Evolutionary conservation across 305 asterid genomes (phyloP), one percentile per base, ranked within the genome.

Genomic region (Solanum hybrid): DNA sequence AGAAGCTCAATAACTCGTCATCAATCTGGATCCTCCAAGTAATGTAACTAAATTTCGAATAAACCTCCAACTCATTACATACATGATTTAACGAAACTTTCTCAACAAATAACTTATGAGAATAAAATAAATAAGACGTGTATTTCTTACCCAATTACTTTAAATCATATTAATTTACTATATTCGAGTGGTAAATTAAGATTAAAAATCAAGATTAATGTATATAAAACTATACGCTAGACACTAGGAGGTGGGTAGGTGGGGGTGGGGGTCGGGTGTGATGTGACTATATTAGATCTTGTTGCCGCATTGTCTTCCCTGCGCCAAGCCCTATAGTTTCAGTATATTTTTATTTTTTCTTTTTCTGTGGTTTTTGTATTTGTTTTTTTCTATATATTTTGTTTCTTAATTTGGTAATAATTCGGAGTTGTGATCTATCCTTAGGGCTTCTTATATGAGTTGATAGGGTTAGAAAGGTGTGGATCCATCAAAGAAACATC

Each of bases 241-340:
- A 24, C 31, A 24, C 7, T 13, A 69, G 17, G 76, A 10, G 3
- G 76, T 24, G 76, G 76, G 76, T 60, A 19, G 15, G 19, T 72
- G n/a, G 86, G 69, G 3, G 3, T 3, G 7, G n/a, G 51, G 19
- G 31, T 19, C 7, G 22, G 11, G 60, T 19, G 51, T 37, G 37
- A 42, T 27, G 37, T 15, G 87, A 7, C 42, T 84, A 51, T 84
- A 84, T 84, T 51, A 84, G 2, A 51, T 51, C 87, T 51, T 31
- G 87, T 84, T 84, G 75, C 89, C 27, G 29, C 85, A 7, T 2
- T 35, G 7, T 88, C 88, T 90, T 71, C 92, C 86, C 90, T 95
- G 95, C 96, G 94, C 96, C 94, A 91, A 92, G 96, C 98, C 98
- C 96, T 94, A 92, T 92, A 92, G 89, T 90, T 78, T 79, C 92